These are phyloP conservation scores for Sphenostylis stenocarpa DNA, from an alignment of 306 rosid genomes.

Conservation along the genomic window DNA sequence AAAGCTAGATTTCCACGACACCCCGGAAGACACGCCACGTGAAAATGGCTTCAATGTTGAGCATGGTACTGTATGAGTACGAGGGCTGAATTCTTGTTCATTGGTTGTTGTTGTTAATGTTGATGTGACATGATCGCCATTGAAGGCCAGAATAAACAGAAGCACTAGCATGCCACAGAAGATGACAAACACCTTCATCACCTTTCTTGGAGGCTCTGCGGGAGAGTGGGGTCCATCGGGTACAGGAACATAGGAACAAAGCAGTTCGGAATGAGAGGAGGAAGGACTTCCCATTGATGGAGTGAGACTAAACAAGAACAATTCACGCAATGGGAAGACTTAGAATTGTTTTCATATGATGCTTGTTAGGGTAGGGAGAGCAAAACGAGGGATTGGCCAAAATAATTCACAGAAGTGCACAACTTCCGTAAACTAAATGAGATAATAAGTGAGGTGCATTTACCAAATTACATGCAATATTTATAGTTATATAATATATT, in stretches of 20 bases:
- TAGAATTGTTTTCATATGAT: neutral
- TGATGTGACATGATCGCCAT: constrained; percentile 1
- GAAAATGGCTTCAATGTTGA: constrained; percentile 35
- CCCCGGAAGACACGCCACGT: constrained; percentile 65
- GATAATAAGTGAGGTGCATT: too few species aligned
- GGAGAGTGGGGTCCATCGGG: constrained; percentile 26
- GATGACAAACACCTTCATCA: constrained; percentile 28
- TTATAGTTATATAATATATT: too few species aligned
- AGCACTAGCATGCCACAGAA: constrained; percentile 48
- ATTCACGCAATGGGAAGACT: neutral
- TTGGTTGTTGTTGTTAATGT: neutral
- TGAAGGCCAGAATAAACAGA: constrained; percentile 38
- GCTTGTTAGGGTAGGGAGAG: neutral
- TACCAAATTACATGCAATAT: too few species aligned
- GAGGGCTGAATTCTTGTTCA: neutral
- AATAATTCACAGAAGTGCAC: too few species aligned
- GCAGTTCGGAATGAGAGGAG: constrained; percentile 29
- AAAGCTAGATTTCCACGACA: constrained; percentile 68
- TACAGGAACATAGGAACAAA: constrained; percentile 44
- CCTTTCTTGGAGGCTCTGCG: constrained; percentile 3
- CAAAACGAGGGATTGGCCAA: too few species aligned
- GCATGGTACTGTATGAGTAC: neutral
- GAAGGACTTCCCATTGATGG: neutral
- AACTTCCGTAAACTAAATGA: too few species aligned
- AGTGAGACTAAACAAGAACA: neutral